Conservation (phyloP, 495 filamentous ascomycete genomes). For the Penicillium malachiteum region DNA sequence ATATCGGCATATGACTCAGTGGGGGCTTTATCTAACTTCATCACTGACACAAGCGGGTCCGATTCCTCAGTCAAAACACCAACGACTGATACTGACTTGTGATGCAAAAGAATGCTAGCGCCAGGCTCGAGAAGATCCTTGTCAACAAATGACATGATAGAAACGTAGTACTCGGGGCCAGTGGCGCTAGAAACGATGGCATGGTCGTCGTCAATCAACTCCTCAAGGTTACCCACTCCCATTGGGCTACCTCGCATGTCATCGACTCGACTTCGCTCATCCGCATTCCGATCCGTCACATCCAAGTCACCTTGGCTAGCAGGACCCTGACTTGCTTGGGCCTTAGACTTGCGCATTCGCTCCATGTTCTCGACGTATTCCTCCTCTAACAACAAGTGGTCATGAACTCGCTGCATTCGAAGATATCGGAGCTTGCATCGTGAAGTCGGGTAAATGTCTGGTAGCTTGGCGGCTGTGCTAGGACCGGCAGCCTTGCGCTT, state of each 20-base stretch:
- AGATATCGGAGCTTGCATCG: conserved; percentile 96
- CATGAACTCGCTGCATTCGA: conserved; percentile 97
- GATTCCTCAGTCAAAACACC: conserved; percentile 96
- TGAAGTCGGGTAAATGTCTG: conserved; percentile 88
- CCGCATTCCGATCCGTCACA: conserved; percentile 72
- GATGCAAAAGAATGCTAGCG: conserved; percentile 91
- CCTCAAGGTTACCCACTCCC: conserved; percentile 96
- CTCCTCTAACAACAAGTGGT: conserved; percentile 94
- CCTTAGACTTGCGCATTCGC: conserved; percentile 85
- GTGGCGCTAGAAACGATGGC: conserved; percentile 98
- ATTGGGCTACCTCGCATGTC: conserved; percentile 99
- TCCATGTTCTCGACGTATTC: conserved; percentile 99
- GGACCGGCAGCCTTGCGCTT: conserved; percentile 92
- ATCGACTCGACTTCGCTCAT: conserved; percentile 93
- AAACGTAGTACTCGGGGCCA: conserved; percentile 98
- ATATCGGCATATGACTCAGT: conserved; percentile 99
- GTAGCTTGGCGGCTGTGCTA: conserved; percentile 91
- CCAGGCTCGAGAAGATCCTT: conserved; percentile 97
- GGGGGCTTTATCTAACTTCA: conserved; percentile 99
- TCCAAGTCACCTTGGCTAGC: conserved; percentile 43
- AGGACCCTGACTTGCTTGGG: conserved; percentile 65
- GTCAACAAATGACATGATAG: conserved; percentile 99
- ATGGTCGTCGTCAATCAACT: conserved; percentile 99
- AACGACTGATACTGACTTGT: conserved; percentile 97
- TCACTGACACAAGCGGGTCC: conserved; percentile 93